phyloP scores from a whole-genome alignment of 1,284 basidiomycete species.

The Erythrobasidium hasegawianum region DNA sequence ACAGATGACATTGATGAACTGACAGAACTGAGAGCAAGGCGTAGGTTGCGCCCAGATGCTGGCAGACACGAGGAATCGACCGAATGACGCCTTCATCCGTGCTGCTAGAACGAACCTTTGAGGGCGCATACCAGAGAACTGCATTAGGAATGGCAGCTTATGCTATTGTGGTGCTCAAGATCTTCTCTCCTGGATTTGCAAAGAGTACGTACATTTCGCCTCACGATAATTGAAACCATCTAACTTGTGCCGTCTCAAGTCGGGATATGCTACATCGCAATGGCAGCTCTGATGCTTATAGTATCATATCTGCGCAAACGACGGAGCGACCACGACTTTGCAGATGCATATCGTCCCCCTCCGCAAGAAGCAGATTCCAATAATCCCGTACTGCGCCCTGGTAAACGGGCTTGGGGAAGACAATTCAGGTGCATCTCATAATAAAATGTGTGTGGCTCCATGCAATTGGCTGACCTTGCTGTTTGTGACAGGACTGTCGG shows the following conservation, averaged over 20 bases:
- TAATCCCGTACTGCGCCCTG: constrained; percentile 5
- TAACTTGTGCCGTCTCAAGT: too few relatives aligned
- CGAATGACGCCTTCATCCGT: background rate
- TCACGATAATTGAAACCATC: too few relatives aligned
- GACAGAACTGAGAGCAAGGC: constrained; percentile 36
- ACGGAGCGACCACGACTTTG: constrained; percentile 67
- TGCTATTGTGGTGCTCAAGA: constrained; percentile 65
- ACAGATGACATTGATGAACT: constrained; percentile 37
- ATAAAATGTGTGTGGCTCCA: too few relatives aligned
- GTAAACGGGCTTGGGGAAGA: constrained; percentile 34
- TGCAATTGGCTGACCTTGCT: background rate
- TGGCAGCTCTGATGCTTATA: constrained; percentile 60
- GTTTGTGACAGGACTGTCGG: constrained; percentile 15
- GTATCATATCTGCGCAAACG: constrained; percentile 61
- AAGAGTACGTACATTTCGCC: constrained; percentile 56
- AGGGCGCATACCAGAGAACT: constrained; percentile 66
- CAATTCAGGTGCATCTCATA: constrained; percentile 30
- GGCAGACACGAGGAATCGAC: constrained; percentile 4
- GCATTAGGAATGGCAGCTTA: constrained; percentile 71
- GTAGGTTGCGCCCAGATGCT: constrained; percentile 3
- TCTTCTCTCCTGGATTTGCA: constrained; percentile 69
- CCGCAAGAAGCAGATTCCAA: constrained; percentile 11
- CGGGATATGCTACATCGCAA: constrained; percentile 65
- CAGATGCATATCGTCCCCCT: constrained; percentile 55
- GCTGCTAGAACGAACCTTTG: constrained; percentile 24